phyloP scores from a whole-genome alignment of 2,329 filamentous ascomycete species.

The Rhinocladiella mackenziei region DNA sequence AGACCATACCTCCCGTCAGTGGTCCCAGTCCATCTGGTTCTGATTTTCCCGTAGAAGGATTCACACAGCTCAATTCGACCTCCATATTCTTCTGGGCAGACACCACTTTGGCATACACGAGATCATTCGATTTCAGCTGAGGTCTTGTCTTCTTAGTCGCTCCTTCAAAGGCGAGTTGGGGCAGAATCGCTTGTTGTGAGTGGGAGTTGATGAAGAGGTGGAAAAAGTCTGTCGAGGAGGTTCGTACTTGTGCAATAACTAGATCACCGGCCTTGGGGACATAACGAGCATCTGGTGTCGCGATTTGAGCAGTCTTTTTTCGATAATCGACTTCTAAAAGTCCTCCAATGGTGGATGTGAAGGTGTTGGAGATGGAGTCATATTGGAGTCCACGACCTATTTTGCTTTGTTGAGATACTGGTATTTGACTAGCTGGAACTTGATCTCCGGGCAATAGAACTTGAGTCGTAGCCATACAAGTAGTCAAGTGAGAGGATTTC shows the following conservation, averaged over 20 bases:
- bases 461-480: conserved; percentile 54
- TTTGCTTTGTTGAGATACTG: conserved; percentile 64
- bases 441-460: conserved; percentile 79
- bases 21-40: conserved; percentile 85
- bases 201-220: conserved; percentile 69
- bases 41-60: conserved; percentile 76
- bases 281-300: conserved; percentile 57
- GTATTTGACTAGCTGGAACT: conserved; percentile 63
- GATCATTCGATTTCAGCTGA: conserved; percentile 65
- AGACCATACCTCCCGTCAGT: conserved; percentile 80
- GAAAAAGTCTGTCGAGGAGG: conserved; percentile 71
- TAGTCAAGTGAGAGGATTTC: background rate
- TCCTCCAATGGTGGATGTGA: conserved; percentile 38
- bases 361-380: conserved; percentile 50
- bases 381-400: conserved; percentile 62
- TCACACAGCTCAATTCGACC: conserved; percentile 85
- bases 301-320: conserved; percentile 38
- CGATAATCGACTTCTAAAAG: conserved; percentile 38
- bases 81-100: conserved; percentile 79
- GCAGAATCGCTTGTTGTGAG: conserved; percentile 63
- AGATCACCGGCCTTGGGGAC: conserved; percentile 75
- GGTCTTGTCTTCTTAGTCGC: conserved; percentile 90
- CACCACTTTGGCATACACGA: conserved; percentile 84
- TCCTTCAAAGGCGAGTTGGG: conserved; percentile 86
- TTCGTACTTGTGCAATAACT: conserved; percentile 80